These are phyloP conservation scores for Stromatinia cepivora DNA, from an alignment of 2,329 filamentous ascomycete genomes.

Conservation along the genomic window DNA sequence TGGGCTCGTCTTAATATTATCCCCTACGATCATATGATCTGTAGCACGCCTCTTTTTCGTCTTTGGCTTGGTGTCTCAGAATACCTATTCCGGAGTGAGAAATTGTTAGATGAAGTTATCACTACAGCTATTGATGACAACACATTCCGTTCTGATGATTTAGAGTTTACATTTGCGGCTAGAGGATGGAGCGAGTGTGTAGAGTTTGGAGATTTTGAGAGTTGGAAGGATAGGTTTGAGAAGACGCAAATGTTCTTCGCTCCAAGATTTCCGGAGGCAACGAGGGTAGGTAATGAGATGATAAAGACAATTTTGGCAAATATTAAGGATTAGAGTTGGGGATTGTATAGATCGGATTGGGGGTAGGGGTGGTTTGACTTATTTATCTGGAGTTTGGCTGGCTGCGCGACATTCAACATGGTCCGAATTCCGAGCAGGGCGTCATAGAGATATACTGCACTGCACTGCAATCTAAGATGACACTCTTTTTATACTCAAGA, in stretches of 20 bases:
- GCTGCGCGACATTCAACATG: not conserved
- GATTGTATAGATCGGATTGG: not conserved
- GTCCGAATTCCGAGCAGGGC: not conserved
- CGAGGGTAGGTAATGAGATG: constrained; percentile 90
- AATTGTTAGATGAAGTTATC: constrained; percentile 80
- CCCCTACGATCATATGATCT: constrained; percentile 99
- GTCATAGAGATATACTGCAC: not conserved
- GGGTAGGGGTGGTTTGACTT: not conserved
- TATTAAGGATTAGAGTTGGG: constrained; percentile 48
- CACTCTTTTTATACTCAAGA: not conserved
- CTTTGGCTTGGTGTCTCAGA: constrained; percentile 97
- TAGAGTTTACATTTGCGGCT: constrained; percentile 97
- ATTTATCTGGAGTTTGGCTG: constrained; percentile 5
- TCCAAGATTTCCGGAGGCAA: constrained; percentile 84
- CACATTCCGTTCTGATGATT: constrained; percentile 89
- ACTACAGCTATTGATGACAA: constrained; percentile 85
- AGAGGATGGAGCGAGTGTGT: constrained; percentile 95
- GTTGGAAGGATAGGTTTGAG: constrained; percentile 88
- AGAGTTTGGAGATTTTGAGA: constrained; percentile 85
- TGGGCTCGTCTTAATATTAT: constrained; percentile 93
- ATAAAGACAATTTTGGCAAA: constrained; percentile 92
- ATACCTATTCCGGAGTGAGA: constrained; percentile 83
- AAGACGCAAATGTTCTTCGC: constrained; percentile 90
- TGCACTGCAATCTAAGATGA: not conserved
- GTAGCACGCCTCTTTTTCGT: constrained; percentile 94